A percentile compares a stretch with the other conserved stretches of the same genome.
These are phyloP conservation scores for Lindgomyces ingoldianus DNA, from an alignment of 495 filamentous ascomycete species.

Conservation along the genomic window DNA sequence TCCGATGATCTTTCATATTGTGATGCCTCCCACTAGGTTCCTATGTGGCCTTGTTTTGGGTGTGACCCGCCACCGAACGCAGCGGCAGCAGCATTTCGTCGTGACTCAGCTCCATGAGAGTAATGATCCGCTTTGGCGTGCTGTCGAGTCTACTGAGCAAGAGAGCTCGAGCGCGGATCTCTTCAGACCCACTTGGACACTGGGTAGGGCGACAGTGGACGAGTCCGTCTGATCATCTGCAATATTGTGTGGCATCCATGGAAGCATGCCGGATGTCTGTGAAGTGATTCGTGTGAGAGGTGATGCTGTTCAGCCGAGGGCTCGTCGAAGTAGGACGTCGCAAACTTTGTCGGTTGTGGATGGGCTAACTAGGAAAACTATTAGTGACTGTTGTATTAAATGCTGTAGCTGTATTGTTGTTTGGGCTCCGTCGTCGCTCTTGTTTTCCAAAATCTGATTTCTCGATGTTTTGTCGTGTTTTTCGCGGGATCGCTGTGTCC, in stretches of 20 bases:
- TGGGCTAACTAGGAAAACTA: constrained; percentile 11
- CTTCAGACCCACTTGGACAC: constrained; percentile 6
- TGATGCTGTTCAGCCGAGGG: constrained; percentile 4
- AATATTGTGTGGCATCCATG: constrained; percentile 2
- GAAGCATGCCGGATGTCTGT: constrained; percentile 1
- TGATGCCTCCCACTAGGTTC: no score
- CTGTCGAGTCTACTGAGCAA: constrained; percentile 4
- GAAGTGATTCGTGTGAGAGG: not conserved
- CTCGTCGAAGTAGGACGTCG: constrained; percentile 8
- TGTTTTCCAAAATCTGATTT: no score
- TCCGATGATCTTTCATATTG: no score
- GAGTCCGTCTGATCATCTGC: not conserved
- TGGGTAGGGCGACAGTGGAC: constrained; percentile 2
- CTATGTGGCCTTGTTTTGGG: no score
- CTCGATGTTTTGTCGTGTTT: no score
- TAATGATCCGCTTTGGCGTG: constrained; percentile 5
- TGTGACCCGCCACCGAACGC: constrained; percentile 5
- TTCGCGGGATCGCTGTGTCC: no score
- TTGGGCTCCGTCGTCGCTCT: not conserved
- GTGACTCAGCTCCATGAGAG: not conserved
- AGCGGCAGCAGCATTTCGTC: constrained; percentile 15
- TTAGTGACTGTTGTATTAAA: constrained; percentile 2
- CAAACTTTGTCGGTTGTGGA: constrained; percentile 11
- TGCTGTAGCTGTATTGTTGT: not conserved
- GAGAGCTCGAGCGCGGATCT: constrained; percentile 11